Evolutionary conservation across 208 protist species (phyloP).

Genomic region (Leishmania turanica): DNA sequence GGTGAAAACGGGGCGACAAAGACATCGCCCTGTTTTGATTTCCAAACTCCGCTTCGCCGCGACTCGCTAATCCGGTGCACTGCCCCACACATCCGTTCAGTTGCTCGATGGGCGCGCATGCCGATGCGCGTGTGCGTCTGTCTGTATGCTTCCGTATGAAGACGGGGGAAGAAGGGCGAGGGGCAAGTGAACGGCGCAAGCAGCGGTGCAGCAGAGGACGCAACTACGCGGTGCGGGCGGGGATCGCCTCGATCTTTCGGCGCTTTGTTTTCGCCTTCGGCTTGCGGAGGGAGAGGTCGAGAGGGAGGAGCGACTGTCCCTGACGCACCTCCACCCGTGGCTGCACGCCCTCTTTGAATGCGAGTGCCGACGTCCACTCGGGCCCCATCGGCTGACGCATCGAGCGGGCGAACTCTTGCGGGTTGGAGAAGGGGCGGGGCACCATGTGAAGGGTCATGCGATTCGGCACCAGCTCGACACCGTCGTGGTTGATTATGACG

Average conservation of each 20-base stretch:
- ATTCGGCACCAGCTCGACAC: constrained; percentile 89
- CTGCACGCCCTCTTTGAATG: constrained; percentile 84
- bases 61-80: not conserved
- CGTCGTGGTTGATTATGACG: constrained; percentile 95
- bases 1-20: not conserved
- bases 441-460: constrained; percentile 92
- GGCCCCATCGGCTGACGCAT: constrained; percentile 90
- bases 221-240: not conserved
- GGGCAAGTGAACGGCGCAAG: not conserved
- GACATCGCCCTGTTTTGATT: too few species aligned
- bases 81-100: not conserved
- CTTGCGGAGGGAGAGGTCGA: constrained; percentile 73
- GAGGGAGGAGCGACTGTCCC: constrained; percentile 71
- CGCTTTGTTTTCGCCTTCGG: constrained; percentile 80
- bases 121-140: not conserved
- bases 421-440: constrained; percentile 90
- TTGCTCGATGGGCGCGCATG: not conserved
- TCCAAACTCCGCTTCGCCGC: not conserved
- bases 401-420: constrained; percentile 88
- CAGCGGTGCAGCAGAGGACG: not conserved
- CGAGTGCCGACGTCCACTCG: constrained; percentile 87
- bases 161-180: not conserved
- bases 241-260: constrained; percentile 45
- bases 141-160: not conserved
- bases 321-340: constrained; percentile 85